Percentiles rank a stretch among this genome's conserved stretches.
These are phyloP conservation scores for Malus hybrid DNA, from an alignment of 331 rosid genomes.

Conservation along the genomic window DNA sequence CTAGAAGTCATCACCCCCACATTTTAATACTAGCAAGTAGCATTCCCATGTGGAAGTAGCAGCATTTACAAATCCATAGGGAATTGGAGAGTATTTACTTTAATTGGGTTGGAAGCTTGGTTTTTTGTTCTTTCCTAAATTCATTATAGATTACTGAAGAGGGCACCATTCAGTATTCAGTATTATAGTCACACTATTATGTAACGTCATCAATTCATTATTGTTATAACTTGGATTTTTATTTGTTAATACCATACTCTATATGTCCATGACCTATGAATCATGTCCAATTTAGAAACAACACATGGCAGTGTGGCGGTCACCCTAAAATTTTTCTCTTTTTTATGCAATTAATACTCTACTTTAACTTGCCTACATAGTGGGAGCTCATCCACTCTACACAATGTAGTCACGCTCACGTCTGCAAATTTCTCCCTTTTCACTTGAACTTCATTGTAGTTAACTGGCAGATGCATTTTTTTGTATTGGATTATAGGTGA, in stretches of 20 bases:
- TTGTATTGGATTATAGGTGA: slow-evolving; percentile 45
- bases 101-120: slow-evolving; percentile 4
- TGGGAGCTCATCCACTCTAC: too few species aligned
- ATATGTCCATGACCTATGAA: too few species aligned
- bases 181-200: too few species aligned
- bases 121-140: background rate
- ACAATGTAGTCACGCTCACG: too few species aligned
- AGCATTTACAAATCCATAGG: slow-evolving; percentile 19
- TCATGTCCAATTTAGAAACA: too few species aligned
- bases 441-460: background rate
- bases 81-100: slow-evolving; percentile 15
- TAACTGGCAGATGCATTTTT: background rate
- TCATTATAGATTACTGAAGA: background rate
- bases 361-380: too few species aligned
- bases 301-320: too few species aligned
- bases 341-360: too few species aligned
- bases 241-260: too few species aligned
- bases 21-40: slow-evolving; percentile 7
- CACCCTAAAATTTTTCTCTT: background rate
- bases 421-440: background rate
- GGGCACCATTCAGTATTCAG: background rate
- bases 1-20: slow-evolving; percentile 14
- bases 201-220: too few species aligned
- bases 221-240: too few species aligned
- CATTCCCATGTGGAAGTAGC: slow-evolving; percentile 32